Percentiles rank a stretch among this genome's conserved stretches.
Evolutionary conservation across 2,329 filamentous ascomycete genomes (phyloP).

Genomic region (Penicillium oxalicum): DNA sequence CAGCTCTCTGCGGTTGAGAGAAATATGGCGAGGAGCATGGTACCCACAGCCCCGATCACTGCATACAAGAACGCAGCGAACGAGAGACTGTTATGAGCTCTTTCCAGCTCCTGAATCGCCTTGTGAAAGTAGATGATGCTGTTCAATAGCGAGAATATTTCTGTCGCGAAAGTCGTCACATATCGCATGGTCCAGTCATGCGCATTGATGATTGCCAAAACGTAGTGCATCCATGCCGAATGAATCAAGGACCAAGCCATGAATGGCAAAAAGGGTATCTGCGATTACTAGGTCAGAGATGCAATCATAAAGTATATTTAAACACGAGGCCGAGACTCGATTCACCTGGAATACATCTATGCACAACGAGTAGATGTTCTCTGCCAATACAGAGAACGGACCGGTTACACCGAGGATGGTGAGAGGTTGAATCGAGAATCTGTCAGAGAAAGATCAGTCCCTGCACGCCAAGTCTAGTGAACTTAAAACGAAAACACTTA

Average conservation of each 20-base stretch:
- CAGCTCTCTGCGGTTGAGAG: slow-evolving; percentile 57
- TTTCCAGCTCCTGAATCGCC: slow-evolving; percentile 57
- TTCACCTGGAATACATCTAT: slow-evolving; percentile 49
- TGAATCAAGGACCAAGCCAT: slow-evolving; percentile 65
- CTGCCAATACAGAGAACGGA: slow-evolving; percentile 61
- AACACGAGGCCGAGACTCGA: not conserved
- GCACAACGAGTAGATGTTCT: slow-evolving; percentile 59
- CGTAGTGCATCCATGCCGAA: slow-evolving; percentile 58
- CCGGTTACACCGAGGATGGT: slow-evolving; percentile 62
- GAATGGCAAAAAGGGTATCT: slow-evolving; percentile 54
- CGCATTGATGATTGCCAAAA: slow-evolving; percentile 61
- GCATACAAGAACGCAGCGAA: slow-evolving; percentile 61
- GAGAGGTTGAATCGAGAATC: slow-evolving; percentile 56
- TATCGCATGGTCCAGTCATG: slow-evolving; percentile 67
- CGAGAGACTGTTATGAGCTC: slow-evolving; percentile 51
- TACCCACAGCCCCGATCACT: slow-evolving; percentile 58
- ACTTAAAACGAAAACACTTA: slow-evolving; percentile 21
- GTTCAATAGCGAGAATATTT: slow-evolving; percentile 62
- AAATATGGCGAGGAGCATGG: slow-evolving; percentile 57
- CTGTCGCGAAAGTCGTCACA: slow-evolving; percentile 61
- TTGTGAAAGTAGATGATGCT: slow-evolving; percentile 66
- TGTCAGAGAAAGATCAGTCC: slow-evolving; percentile 13
- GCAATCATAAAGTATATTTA: not conserved
- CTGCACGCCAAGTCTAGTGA: not conserved
- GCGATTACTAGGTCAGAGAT: not conserved